Conservation (phyloP, 345 rosid species). For the Eucalyptus lansdowneana region DNA sequence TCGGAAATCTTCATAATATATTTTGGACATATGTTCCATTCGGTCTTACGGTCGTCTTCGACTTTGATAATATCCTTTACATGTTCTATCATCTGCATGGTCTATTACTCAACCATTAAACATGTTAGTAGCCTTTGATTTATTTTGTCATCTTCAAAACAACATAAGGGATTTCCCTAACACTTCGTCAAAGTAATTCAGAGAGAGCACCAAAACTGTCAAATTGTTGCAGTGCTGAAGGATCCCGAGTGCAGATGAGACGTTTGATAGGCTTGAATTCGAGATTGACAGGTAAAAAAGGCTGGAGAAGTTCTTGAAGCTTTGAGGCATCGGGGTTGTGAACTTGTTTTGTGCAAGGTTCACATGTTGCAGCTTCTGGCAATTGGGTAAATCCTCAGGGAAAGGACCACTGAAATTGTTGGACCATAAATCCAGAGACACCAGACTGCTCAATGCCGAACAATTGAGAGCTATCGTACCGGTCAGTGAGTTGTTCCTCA, state of each 20-base stretch:
- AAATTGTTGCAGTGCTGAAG: slow-evolving; percentile 2
- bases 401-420: background rate
- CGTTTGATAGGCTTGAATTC: background rate
- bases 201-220: background rate
- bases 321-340: background rate
- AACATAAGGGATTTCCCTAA: too few relatives aligned
- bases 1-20: too few relatives aligned
- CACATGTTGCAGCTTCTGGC: background rate
- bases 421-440: background rate
- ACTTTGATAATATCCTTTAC: too few relatives aligned
- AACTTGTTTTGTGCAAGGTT: background rate
- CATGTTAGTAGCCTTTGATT: too few relatives aligned
- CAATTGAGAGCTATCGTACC: background rate
- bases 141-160: too few relatives aligned
- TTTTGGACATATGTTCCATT: too few relatives aligned
- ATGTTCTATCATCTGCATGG: too few relatives aligned
- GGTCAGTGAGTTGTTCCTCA: background rate
- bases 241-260: slow-evolving; percentile 2
- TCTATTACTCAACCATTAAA: too few relatives aligned
- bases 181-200: background rate
- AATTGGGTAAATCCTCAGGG: background rate
- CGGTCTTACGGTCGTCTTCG: too few relatives aligned
- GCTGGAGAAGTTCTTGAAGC: background rate
- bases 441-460: background rate
- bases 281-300: background rate